Evolutionary conservation across 1,139 yeast genomes (phyloP).

Genomic region (Zygoascus meyerae): DNA sequence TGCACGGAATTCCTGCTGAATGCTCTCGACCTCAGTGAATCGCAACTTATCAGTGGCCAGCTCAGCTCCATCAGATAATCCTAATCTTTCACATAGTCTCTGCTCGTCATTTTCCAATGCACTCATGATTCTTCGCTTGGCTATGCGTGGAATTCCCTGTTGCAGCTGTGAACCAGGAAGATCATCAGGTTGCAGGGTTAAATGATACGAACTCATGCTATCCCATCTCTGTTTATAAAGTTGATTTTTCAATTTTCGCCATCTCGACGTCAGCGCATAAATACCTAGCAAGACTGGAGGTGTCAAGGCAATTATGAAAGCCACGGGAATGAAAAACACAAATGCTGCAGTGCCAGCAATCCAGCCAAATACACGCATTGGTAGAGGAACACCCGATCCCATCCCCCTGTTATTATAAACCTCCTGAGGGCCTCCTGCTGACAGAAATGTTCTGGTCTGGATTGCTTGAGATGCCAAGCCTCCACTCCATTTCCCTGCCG

Average conservation of each 20-base stretch:
- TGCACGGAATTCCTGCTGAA: constrained; percentile 24
- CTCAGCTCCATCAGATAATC: constrained; percentile 12
- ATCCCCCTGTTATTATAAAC: not conserved
- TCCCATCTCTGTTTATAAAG: constrained; percentile 27
- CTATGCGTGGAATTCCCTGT: constrained; percentile 14
- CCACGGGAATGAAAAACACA: constrained; percentile 13
- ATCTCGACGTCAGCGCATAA: constrained; percentile 21
- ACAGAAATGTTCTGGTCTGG: not conserved
- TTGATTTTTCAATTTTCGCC: constrained; percentile 16
- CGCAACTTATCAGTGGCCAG: constrained; percentile 9
- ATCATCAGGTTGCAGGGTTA: constrained; percentile 18
- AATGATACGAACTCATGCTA: constrained; percentile 25
- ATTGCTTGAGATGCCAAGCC: too few species aligned
- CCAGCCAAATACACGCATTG: constrained; percentile 13
- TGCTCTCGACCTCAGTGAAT: constrained; percentile 21
- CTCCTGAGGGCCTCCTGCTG: constrained; percentile 7
- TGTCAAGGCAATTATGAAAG: constrained; percentile 9
- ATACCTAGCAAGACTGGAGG: constrained; percentile 19
- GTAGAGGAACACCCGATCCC: constrained; percentile 4
- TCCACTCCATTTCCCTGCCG: too few species aligned
- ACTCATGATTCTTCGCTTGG: constrained; percentile 20
- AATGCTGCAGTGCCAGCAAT: constrained; percentile 12
- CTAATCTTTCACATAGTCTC: constrained; percentile 20
- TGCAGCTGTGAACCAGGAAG: constrained; percentile 1
- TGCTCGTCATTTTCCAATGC: constrained; percentile 25